phyloP scores from a whole-genome alignment of 257 asterid species.

The Paulownia fortunei region DNA sequence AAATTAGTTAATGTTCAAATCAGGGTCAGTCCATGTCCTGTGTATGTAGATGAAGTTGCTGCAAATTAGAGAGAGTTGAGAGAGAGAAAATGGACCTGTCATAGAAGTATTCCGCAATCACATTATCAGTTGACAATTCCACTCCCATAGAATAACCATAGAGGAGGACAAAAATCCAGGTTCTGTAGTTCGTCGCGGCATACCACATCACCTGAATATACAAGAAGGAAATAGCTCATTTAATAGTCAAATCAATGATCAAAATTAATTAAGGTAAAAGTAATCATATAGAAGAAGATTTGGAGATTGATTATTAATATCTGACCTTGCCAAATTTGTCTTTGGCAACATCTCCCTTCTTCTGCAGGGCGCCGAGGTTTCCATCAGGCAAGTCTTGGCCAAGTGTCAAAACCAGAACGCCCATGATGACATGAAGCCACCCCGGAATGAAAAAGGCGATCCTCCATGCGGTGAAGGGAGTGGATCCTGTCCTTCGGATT shows the following conservation, averaged over 20 bases:
- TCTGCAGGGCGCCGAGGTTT: conserved; percentile 50
- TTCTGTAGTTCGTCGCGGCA: conserved; percentile 68
- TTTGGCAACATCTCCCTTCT: conserved; percentile 55
- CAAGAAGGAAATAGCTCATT: neutral
- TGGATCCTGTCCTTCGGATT: conserved; percentile 45
- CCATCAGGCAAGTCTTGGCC: conserved; percentile 83
- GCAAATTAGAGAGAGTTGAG: neutral
- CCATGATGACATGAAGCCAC: conserved; percentile 64
- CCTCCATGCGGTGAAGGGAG: conserved; percentile 72
- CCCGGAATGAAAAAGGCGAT: conserved; percentile 71
- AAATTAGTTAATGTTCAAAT: neutral
- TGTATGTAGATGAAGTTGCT: neutral
- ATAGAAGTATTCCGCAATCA: conserved; percentile 65
- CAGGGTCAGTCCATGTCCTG: neutral
- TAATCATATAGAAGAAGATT: neutral
- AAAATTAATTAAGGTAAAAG: neutral
- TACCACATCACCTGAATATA: conserved; percentile 52
- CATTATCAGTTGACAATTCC: conserved; percentile 62
- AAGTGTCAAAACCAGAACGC: conserved; percentile 58
- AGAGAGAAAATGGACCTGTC: conserved; percentile 41
- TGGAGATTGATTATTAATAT: neutral
- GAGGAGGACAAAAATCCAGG: conserved; percentile 68
- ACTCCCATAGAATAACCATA: conserved; percentile 84
- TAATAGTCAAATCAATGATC: neutral
- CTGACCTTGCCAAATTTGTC: conserved; percentile 60